Evolutionary conservation across 2,329 filamentous ascomycete species (phyloP).

Genomic region (Sporothrix variecibatus): DNA sequence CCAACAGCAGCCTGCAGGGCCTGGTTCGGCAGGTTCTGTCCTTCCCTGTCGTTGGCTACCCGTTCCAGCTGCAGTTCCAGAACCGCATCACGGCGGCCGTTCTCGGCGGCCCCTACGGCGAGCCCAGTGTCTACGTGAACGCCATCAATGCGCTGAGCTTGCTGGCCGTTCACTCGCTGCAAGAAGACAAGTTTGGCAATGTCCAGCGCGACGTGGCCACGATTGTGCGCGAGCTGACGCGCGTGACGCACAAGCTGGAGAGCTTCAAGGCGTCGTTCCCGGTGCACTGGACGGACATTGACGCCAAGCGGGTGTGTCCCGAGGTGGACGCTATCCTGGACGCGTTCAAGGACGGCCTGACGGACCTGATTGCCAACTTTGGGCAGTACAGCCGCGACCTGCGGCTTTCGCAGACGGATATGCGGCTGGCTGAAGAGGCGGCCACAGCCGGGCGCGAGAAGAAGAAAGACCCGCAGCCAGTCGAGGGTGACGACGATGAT

Average conservation of each 20-base stretch:
- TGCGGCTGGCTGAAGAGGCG: constrained; percentile 72
- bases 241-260: constrained; percentile 69
- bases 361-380: constrained; percentile 69
- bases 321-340: constrained; percentile 73
- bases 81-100: constrained; percentile 67
- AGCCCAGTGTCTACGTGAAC: constrained; percentile 68
- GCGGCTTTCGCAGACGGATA: constrained; percentile 68
- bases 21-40: constrained; percentile 51
- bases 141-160: constrained; percentile 69
- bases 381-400: constrained; percentile 72
- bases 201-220: constrained; percentile 78
- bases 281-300: constrained; percentile 78
- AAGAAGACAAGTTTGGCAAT: constrained; percentile 80
- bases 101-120: constrained; percentile 72
- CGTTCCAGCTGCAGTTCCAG: constrained; percentile 71
- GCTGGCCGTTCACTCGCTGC: constrained; percentile 71
- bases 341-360: constrained; percentile 65
- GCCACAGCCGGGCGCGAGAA: constrained; percentile 34
- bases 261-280: constrained; percentile 60
- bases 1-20: constrained; percentile 51
- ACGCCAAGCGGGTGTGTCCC: constrained; percentile 53
- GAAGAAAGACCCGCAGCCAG: constrained; percentile 19
- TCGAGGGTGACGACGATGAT: constrained; percentile 10
- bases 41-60: constrained; percentile 57
- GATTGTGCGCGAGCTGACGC: constrained; percentile 73